Percentiles rank a stretch among this genome's conserved stretches.
phyloP scores from a whole-genome alignment of 169 alveolate genomes.

The Eimeria maxima region DNA sequence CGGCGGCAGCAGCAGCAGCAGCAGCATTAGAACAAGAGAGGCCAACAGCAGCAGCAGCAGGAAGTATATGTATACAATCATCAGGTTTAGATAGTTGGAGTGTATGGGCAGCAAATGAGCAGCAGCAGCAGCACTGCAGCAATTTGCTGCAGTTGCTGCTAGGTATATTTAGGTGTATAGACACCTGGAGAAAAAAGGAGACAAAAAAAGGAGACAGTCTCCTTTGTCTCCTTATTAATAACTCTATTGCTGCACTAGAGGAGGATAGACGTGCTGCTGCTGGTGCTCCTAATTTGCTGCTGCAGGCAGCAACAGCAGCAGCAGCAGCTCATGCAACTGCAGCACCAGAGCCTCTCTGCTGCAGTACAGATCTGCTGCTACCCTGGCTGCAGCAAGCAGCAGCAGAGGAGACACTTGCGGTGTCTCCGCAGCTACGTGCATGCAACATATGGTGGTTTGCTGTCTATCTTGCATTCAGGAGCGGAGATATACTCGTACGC shows the following conservation, averaged over 20 bases:
- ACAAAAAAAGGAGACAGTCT: background rate
- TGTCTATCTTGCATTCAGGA: slow-evolving; percentile 70
- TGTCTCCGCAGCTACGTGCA: background rate
- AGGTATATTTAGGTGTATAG: slow-evolving; percentile 4
- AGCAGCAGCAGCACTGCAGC: slow-evolving; percentile 75
- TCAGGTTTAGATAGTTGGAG: slow-evolving; percentile 32
- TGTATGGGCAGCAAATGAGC: slow-evolving; percentile 38
- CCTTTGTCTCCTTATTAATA: background rate
- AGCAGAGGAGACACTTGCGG: slow-evolving; percentile 11
- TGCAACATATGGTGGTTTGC: slow-evolving; percentile 71
- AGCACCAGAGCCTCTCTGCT: slow-evolving; percentile 36
- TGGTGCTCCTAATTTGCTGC: slow-evolving; percentile 25
- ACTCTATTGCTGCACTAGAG: slow-evolving; percentile 45
- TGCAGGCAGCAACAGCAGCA: slow-evolving; percentile 38
- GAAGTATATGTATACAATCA: background rate
- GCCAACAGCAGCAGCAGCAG: slow-evolving; percentile 10
- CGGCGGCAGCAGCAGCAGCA: slow-evolving; percentile 53
- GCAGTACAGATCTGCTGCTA: slow-evolving; percentile 28
- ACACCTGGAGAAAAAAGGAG: background rate
- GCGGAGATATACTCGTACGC: background rate
- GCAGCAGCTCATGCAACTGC: slow-evolving; percentile 35
- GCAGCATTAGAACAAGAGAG: slow-evolving; percentile 24
- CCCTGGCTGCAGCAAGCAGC: slow-evolving; percentile 69
- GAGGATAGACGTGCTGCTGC: slow-evolving; percentile 42
- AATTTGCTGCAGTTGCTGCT: slow-evolving; percentile 59